phyloP scores from a whole-genome alignment of 345 rosid species.

The Camelina neglecta region DNA sequence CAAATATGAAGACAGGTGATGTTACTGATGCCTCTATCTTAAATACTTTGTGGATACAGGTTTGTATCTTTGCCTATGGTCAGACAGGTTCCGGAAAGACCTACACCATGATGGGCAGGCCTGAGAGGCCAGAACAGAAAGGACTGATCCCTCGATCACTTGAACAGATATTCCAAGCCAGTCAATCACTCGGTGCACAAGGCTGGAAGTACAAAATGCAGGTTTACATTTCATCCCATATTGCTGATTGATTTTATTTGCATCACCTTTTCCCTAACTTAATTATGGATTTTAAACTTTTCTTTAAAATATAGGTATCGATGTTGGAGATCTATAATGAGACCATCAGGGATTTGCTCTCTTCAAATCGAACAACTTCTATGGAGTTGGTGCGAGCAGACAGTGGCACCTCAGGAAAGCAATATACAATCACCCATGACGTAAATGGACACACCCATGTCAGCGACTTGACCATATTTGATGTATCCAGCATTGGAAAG shows the following conservation, averaged over 20 bases:
- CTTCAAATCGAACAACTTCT: conserved; percentile 43
- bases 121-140: conserved; percentile 63
- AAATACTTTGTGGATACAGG: conserved; percentile 50
- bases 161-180: conserved; percentile 76
- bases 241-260: background rate
- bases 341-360: conserved; percentile 76
- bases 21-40: background rate
- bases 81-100: conserved; percentile 97
- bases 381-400: conserved; percentile 36
- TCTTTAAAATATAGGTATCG: conserved; percentile 57
- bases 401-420: conserved; percentile 34
- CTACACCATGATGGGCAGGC: conserved; percentile 94
- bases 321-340: conserved; percentile 93
- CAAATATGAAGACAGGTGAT: background rate
- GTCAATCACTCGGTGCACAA: conserved; percentile 64
- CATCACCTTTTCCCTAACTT: background rate
- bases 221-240: conserved; percentile 44
- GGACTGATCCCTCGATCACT: conserved; percentile 87
- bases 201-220: conserved; percentile 94
- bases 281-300: background rate
- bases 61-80: conserved; percentile 93
- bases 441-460: conserved; percentile 60
- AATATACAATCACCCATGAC: conserved; percentile 11
- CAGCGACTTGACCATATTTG: conserved; percentile 73
- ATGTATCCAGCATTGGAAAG: conserved; percentile 72